A percentile compares a stretch with the other conserved stretches of the same genome.
phyloP scores from a whole-genome alignment of 148 eudicot genomes.

The Rhododendron simsii region DNA sequence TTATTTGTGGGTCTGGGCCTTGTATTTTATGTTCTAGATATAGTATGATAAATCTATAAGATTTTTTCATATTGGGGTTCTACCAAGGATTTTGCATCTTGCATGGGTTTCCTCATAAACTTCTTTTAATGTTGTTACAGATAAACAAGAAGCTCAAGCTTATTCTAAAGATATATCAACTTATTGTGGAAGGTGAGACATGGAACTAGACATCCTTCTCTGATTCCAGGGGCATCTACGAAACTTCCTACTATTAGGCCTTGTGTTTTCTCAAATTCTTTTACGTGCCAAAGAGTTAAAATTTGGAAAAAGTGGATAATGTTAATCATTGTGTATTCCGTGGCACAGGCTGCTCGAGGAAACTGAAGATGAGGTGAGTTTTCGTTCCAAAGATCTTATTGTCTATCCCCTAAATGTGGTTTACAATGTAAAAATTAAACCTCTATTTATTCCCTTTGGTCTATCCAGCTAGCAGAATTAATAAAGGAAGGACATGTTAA shows the following conservation, averaged over 20 bases:
- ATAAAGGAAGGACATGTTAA: conserved; percentile 77
- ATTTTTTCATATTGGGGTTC: no score
- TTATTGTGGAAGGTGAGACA: conserved; percentile 87
- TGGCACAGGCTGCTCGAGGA: conserved; percentile 86
- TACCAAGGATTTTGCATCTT: background rate
- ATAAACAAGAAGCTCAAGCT: conserved; percentile 90
- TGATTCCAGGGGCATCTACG: background rate
- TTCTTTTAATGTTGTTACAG: conserved; percentile 29
- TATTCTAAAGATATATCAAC: conserved; percentile 87
- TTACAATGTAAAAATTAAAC: background rate
- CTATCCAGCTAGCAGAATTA: conserved; percentile 64
- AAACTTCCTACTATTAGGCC: background rate
- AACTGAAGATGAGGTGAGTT: conserved; percentile 85
- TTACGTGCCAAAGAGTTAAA: background rate
- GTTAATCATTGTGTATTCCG: background rate
- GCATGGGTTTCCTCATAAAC: background rate
- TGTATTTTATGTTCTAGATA: background rate
- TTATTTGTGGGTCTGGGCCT: background rate
- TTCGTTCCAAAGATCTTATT: conserved; percentile 12
- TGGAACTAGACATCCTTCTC: background rate
- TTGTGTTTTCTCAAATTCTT: background rate
- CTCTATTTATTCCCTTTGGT: background rate
- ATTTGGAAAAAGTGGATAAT: background rate
- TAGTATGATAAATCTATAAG: no score
- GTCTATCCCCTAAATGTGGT: background rate